phyloP scores from a whole-genome alignment of 148 eudicot species.

The Chenopodium formosanum region DNA sequence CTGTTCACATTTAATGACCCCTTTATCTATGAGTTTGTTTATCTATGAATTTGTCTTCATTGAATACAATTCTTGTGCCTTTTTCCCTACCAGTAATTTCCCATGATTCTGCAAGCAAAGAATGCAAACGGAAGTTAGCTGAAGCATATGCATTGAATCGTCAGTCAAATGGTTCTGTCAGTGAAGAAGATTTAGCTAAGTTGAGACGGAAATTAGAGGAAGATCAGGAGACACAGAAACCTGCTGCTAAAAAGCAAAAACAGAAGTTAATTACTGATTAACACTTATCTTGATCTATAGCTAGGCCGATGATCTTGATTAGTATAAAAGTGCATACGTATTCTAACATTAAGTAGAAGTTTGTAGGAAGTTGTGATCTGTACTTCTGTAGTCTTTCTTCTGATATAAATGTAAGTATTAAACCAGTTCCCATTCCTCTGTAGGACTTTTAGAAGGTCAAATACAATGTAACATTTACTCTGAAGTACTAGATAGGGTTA shows the following conservation, averaged over 20 bases:
- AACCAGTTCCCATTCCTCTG: neutral
- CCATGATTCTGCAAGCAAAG: constrained; percentile 86
- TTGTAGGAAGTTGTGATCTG: neutral
- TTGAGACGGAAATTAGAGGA: constrained; percentile 59
- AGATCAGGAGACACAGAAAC: constrained; percentile 37
- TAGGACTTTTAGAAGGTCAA: neutral
- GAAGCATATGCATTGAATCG: constrained; percentile 86
- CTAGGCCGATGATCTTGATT: neutral
- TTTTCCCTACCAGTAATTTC: constrained; percentile 47
- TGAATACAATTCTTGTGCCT: neutral
- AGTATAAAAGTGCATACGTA: neutral
- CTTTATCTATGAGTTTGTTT: too few species aligned
- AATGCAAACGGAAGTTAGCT: constrained; percentile 63
- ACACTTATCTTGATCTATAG: neutral
- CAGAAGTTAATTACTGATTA: constrained; percentile 35
- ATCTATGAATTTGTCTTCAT: neutral
- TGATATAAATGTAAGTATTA: neutral
- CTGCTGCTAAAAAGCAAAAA: constrained; percentile 47
- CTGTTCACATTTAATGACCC: too few species aligned
- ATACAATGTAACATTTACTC: too few species aligned
- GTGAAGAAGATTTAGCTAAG: constrained; percentile 53
- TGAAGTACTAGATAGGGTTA: too few species aligned
- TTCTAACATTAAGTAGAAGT: too few species aligned
- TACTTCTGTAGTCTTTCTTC: neutral
- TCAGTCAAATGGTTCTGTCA: constrained; percentile 47